Conservation (phyloP, 768 basidiomycete genomes). For the Phallus indusiatus region DNA sequence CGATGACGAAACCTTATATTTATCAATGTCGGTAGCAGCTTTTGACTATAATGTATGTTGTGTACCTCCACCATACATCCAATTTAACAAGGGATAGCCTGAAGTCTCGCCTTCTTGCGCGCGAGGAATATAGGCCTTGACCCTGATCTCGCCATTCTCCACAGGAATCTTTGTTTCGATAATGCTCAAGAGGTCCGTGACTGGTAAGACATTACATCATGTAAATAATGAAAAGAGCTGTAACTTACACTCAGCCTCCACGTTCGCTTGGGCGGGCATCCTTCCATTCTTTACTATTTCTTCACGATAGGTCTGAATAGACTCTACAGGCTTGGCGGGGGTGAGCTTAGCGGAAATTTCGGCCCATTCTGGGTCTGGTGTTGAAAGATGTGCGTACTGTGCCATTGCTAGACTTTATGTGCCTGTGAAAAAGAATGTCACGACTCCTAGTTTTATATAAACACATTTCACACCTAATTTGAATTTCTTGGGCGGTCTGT, state of each 20-base stretch:
- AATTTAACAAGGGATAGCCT: not conserved
- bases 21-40: not conserved
- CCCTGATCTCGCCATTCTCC: not conserved
- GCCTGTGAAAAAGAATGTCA: not conserved
- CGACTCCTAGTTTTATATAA: too few relatives aligned
- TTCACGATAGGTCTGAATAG: not conserved
- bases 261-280: too few relatives aligned
- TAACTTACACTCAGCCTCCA: too few relatives aligned
- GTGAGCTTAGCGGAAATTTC: not conserved
- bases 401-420: not conserved
- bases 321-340: not conserved
- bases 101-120: not conserved
- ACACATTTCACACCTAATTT: too few relatives aligned
- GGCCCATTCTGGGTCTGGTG: not conserved
- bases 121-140: not conserved
- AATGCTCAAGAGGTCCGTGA: not conserved
- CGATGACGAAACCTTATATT: slow-evolving; percentile 1
- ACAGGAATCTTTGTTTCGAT: not conserved
- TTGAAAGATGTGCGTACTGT: not conserved
- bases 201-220: not conserved
- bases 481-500: too few relatives aligned
- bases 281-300: not conserved
- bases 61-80: not conserved
- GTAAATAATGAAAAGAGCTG: too few relatives aligned
- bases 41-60: not conserved